A percentile compares a stretch with the other conserved stretches of the same genome.
phyloP scores from a whole-genome alignment of 2,329 filamentous ascomycete genomes.

The Ascochyta koolunga region DNA sequence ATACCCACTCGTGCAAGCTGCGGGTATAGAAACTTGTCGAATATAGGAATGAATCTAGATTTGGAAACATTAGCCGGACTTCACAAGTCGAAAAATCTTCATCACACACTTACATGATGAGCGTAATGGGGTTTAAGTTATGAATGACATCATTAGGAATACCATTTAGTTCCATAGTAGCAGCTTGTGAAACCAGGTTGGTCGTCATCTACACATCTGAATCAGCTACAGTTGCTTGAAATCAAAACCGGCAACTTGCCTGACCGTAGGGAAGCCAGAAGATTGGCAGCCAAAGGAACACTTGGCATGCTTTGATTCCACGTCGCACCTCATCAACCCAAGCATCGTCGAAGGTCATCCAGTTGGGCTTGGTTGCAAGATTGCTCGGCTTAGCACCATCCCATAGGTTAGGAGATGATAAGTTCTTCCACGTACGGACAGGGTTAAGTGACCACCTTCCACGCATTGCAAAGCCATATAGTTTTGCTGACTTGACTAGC shows the following conservation, averaged over 20 bases:
- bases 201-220: constrained; percentile 58
- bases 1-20: constrained; percentile 66
- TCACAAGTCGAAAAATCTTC: neutral
- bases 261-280: constrained; percentile 64
- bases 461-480: constrained; percentile 66
- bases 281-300: constrained; percentile 57
- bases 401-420: constrained; percentile 47
- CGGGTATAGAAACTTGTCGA: constrained; percentile 70
- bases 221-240: neutral
- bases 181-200: constrained; percentile 61
- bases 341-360: constrained; percentile 82
- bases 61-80: neutral
- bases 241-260: neutral
- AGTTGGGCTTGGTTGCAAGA: constrained; percentile 62
- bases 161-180: constrained; percentile 60
- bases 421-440: constrained; percentile 55
- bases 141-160: constrained; percentile 79
- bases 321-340: constrained; percentile 67
- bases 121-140: constrained; percentile 76
- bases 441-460: constrained; percentile 66
- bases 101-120: constrained; percentile 62
- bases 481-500: constrained; percentile 67
- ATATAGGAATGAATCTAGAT: constrained; percentile 62
- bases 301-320: constrained; percentile 32
- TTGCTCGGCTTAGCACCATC: constrained; percentile 68